Evolutionary conservation across 129 eudicot genomes (phyloP), one percentile per base, ranked within the genome.

Genomic region (Artemisia argyi): DNA sequence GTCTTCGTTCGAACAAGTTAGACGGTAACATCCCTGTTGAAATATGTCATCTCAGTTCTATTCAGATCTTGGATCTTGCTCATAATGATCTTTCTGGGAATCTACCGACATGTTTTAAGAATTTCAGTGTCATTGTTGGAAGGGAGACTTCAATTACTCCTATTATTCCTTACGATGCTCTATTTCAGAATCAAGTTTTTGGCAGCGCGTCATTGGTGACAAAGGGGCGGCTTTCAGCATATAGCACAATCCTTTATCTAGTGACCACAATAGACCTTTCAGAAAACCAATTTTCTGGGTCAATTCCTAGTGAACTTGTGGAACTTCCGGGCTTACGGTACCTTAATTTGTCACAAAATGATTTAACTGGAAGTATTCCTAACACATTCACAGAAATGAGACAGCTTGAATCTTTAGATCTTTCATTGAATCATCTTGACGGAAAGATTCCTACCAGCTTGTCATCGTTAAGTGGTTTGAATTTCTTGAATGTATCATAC

Each of bases 291-390:
- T 5, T 82, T 50, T 71, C 70, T 0, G 83, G 86, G 12, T 13
- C 61, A 13, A 69, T 82, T 46, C 83, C 86, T 0, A 47, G 44
- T n/a, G 77, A 69, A n/a, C 61, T 82, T 42, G 22, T 68, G 14
- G 48, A 16, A n/a, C 80, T 82, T n/a, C 32, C 39, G 7, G 74
- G 71, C 5, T 69, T 82, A 11, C 26, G 69, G n/a, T 65, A 26
- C 42, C 17, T 82, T 66, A 82, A 82, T 72, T 24, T 82, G 62
- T 78, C 83, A 2, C 51, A 51, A 24, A 82, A 82, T 60, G 44
- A 48, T 32, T 35, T 82, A 62, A 78, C 78, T 0, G 86, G 86
- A 82, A 32, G 28, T 5, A 82, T 82, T 16, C 83, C 86, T 5
- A 60, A 62, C 48, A 56, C 22, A 71, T 73, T 82, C 1, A 74